These are phyloP conservation scores for Adansonia madagascariensis DNA, from an alignment of 441 rosid genomes.

Conservation along the genomic window DNA sequence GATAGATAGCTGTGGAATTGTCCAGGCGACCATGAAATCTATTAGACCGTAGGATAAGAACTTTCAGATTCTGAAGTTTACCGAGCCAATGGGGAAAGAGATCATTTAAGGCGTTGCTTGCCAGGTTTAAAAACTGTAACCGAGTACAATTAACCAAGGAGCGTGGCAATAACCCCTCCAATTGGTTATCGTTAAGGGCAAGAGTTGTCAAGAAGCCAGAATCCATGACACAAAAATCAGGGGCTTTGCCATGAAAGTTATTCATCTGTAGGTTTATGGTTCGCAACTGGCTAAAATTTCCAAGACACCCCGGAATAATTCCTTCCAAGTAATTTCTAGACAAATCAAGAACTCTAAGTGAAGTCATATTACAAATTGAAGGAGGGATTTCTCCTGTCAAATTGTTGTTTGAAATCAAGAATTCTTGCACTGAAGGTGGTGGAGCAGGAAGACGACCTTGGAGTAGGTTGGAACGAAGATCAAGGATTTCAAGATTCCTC, in stretches of 20 bases:
- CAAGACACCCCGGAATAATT: slow-evolving; percentile 23
- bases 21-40: not conserved
- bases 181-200: slow-evolving; percentile 25
- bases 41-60: not conserved
- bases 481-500: not conserved
- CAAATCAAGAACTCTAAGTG: slow-evolving; percentile 32
- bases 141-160: slow-evolving; percentile 11
- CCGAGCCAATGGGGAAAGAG: slow-evolving; percentile 25
- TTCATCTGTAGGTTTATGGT: slow-evolving; percentile 29
- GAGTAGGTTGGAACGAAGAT: slow-evolving; percentile 17
- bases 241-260: slow-evolving; percentile 20
- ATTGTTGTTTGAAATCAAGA: slow-evolving; percentile 3
- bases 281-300: not conserved
- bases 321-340: slow-evolving; percentile 29
- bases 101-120: slow-evolving; percentile 29
- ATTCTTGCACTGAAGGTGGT: slow-evolving; percentile 7
- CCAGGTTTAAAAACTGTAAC: slow-evolving; percentile 28
- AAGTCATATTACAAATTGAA: slow-evolving; percentile 26
- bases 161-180: slow-evolving; percentile 27
- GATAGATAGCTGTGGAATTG: not conserved
- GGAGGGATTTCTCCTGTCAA: slow-evolving; percentile 29
- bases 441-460: slow-evolving; percentile 25
- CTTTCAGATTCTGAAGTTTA: not conserved
- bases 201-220: not conserved
- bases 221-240: not conserved